Conservation (phyloP, 2,329 filamentous ascomycete genomes). For the Aspergillus sp. region DNA sequence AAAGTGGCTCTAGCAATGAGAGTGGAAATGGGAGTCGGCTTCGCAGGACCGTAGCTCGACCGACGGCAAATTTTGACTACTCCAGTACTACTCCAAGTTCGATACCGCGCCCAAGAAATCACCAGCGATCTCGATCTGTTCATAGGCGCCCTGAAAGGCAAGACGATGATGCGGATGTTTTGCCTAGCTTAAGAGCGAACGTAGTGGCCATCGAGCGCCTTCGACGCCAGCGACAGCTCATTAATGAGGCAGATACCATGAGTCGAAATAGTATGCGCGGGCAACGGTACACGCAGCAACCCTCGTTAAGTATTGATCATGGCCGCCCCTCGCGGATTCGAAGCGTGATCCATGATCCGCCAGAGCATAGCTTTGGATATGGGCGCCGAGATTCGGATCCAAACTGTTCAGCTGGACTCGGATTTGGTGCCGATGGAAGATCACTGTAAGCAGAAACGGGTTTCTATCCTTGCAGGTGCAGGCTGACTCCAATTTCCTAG, state of each 20-base stretch:
- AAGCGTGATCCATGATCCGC: constrained; percentile 36
- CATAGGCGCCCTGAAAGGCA: constrained; percentile 32
- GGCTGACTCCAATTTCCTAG: constrained; percentile 27
- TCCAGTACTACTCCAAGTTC: constrained; percentile 20
- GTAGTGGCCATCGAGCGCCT: constrained; percentile 38
- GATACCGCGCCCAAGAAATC: constrained; percentile 26
- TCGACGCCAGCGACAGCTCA: constrained; percentile 37
- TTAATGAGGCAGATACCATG: constrained; percentile 37
- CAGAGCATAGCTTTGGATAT: constrained; percentile 31
- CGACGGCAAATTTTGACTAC: constrained; percentile 23
- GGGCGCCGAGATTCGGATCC: constrained; percentile 36
- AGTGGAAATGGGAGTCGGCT: constrained; percentile 14
- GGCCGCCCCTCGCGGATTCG: constrained; percentile 39
- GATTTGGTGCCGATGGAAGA: constrained; percentile 48
- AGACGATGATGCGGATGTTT: constrained; percentile 23
- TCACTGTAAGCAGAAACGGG: constrained; percentile 41
- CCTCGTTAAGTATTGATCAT: constrained; percentile 32
- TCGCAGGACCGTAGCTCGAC: constrained; percentile 17
- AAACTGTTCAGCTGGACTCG: constrained; percentile 48
- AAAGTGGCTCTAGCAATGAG: constrained; percentile 25
- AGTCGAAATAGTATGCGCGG: constrained; percentile 30
- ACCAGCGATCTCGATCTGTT: constrained; percentile 35
- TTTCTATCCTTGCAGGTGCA: neutral
- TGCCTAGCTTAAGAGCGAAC: constrained; percentile 36
- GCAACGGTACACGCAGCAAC: constrained; percentile 34